Percentiles rank a stretch among this genome's conserved stretches.
phyloP scores from a whole-genome alignment of 2,329 filamentous ascomycete species.

The Xylaria sp. region DNA sequence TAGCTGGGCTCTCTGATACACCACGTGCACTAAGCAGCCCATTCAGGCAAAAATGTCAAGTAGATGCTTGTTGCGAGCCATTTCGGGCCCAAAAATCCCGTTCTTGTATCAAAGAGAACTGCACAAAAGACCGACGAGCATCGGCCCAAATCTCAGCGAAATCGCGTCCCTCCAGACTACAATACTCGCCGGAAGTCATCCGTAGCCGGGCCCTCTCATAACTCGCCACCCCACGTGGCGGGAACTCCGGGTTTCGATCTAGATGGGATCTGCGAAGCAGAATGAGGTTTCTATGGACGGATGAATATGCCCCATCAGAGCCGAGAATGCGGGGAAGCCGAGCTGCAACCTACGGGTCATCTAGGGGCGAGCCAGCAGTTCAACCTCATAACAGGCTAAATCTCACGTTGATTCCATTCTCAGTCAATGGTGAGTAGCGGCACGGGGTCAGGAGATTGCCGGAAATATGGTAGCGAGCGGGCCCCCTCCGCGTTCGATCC shows the following conservation, averaged over 20 bases:
- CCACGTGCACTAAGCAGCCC: neutral
- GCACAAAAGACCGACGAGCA: neutral
- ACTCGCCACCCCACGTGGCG: conserved; percentile 3
- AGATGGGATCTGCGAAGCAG: conserved; percentile 7
- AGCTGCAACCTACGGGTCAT: conserved; percentile 2
- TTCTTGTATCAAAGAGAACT: conserved; percentile 4
- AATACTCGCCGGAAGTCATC: neutral
- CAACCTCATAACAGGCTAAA: neutral
- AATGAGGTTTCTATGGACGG: conserved; percentile 6
- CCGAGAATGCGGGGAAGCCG: conserved; percentile 4
- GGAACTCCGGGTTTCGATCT: neutral
- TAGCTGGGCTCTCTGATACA: neutral
- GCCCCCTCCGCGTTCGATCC: too few species aligned
- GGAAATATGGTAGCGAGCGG: too few species aligned
- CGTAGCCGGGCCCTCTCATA: neutral
- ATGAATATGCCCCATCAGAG: conserved; percentile 13
- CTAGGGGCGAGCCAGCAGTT: conserved; percentile 9
- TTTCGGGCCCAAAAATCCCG: neutral
- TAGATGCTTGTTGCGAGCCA: neutral
- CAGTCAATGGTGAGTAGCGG: neutral
- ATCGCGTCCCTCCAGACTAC: neutral
- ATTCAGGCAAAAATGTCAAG: neutral
- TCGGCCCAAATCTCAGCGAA: conserved; percentile 14
- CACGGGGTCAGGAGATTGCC: neutral
- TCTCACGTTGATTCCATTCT: neutral